Evolutionary conservation across 768 basidiomycete genomes (phyloP), one percentile per base, ranked within the genome.

Genomic region (Hygrophoropsis aurantiaca): DNA sequence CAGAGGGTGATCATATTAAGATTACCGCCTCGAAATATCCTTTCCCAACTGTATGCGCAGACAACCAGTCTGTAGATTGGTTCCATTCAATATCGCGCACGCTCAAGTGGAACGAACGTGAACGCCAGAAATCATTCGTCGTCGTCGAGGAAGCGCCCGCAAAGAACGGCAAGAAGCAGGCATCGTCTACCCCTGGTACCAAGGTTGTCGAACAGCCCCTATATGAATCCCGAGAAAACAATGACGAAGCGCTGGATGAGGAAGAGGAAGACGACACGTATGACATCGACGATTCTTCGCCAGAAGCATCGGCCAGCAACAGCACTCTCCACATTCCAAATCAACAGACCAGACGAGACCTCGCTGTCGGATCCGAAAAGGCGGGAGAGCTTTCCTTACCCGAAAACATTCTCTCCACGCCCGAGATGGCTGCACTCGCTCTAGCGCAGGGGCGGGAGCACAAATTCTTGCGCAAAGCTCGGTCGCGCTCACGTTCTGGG

Each of bases 1-100:
- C 71, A 97, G 94, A 98, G 85, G 97, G 97, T 34, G 97, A 99
- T 60, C 95, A 98, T 63, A 97, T 99, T 73, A 98, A 95, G 71
- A 86, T 99, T 47, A 94, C 90, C 1, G 95, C 97, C 0, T 97
- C 94, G 1, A 91, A 87, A 62, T 99, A 91, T 65, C 97, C 97
- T 4, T 98, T 98, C 78, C 97, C 97, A 6, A 98, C 97, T 3
- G 94, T 99, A 5, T 98, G 95, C 59, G 93, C 92, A 6, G 91
- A 97, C 63, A 97, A 94, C 52, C 94, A 97, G 62, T 97, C 94
- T 16, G 91, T 90, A 2, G 97, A 99, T 61, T 99, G 97, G 97
- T 98, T 99, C 82, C 85, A 92, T 52, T 81, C 95, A 4, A 98
- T 99, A 53, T 91, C 92, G 27, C 81, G 97, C 19, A 99, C 95